Conservation (phyloP, 2,329 filamentous ascomycete genomes). For the Rugonectria rugulosa region DNA sequence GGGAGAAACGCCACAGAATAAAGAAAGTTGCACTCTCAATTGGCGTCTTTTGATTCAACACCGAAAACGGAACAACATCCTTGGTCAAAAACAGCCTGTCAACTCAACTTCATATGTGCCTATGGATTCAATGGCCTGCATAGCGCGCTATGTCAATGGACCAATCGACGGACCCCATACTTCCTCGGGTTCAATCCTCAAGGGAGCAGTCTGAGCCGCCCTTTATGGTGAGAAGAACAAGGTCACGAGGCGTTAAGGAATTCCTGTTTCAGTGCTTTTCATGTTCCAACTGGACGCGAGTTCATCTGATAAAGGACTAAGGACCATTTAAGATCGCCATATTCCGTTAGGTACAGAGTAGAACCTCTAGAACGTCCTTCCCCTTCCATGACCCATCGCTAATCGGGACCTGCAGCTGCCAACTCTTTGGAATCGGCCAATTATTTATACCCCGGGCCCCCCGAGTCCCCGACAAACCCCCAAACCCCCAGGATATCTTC, state of each 20-base stretch:
- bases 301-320: background rate
- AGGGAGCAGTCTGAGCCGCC: background rate
- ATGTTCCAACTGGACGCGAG: too few species aligned
- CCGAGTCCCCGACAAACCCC: too few species aligned
- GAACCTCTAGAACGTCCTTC: background rate
- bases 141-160: background rate
- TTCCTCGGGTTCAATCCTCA: too few species aligned
- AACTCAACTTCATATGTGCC: background rate
- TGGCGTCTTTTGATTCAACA: background rate
- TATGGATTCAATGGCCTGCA: slow-evolving; percentile 13
- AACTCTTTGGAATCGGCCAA: background rate
- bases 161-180: background rate
- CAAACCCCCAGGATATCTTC: too few species aligned
- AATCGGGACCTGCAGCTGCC: slow-evolving; percentile 17
- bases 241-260: slow-evolving; percentile 3
- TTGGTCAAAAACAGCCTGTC: background rate
- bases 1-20: too few species aligned
- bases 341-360: background rate
- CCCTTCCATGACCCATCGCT: background rate
- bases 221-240: background rate
- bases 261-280: too few species aligned
- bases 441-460: too few species aligned
- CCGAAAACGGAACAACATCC: slow-evolving; percentile 1
- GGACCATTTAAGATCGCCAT: background rate
- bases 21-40: slow-evolving; percentile 4